Conservation (phyloP, 139 green algal genomes). For the Closterium sp. region DNA sequence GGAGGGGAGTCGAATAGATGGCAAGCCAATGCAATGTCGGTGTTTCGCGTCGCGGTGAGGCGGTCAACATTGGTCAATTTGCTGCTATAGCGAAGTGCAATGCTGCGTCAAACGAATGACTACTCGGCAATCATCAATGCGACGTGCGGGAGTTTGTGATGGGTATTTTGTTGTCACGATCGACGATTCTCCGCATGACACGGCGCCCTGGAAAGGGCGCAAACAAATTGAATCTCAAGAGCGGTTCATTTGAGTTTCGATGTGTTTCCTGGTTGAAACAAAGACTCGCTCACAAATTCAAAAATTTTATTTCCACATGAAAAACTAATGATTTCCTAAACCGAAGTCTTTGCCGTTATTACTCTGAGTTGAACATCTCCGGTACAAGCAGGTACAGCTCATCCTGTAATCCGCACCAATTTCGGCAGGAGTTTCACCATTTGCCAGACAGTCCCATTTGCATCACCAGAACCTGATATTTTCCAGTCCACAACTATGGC, state of each 20-base stretch:
- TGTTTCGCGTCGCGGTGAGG: not conserved
- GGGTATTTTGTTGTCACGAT: not conserved
- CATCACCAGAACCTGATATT: not conserved
- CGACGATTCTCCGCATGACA: not conserved
- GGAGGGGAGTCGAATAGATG: not conserved
- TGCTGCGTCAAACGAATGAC: not conserved
- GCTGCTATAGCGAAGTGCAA: not conserved
- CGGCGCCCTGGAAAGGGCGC: too few relatives aligned
- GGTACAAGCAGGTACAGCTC: too few relatives aligned
- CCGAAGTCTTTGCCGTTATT: too few relatives aligned
- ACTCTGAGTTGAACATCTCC: too few relatives aligned
- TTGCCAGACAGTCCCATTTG: not conserved
- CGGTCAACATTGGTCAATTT: not conserved
- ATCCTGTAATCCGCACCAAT: not conserved
- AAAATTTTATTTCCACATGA: too few relatives aligned
- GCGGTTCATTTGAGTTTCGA: too few relatives aligned
- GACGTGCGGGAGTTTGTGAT: not conserved
- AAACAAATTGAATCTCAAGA: too few relatives aligned
- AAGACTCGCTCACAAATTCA: too few relatives aligned
- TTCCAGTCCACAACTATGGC: not conserved
- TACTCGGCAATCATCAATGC: not conserved
- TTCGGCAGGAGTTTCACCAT: too few relatives aligned
- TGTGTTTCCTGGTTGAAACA: too few relatives aligned
- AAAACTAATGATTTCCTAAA: too few relatives aligned
- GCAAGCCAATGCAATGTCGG: not conserved